Conservation (phyloP, 139 green algal genomes). For the Coelastrella sp. region DNA sequence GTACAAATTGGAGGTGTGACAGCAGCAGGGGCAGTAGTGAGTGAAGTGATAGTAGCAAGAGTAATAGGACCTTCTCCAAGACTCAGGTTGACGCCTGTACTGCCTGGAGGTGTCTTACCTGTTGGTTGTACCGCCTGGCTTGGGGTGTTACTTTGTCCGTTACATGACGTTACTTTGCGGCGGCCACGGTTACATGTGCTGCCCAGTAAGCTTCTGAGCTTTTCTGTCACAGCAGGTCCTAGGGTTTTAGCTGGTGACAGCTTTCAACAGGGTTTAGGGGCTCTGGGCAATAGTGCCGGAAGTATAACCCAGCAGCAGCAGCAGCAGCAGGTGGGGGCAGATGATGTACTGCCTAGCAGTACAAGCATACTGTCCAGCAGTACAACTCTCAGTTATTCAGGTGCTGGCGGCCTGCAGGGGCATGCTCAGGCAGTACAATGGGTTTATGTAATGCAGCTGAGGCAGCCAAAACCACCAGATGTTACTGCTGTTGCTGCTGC, state of each 20-base stretch:
- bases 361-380: neutral
- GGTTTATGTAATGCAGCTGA: slow-evolving; percentile 12
- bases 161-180: slow-evolving; percentile 51
- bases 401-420: neutral
- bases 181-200: slow-evolving; percentile 17
- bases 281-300: neutral
- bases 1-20: slow-evolving; percentile 26
- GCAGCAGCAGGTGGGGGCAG: neutral
- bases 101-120: slow-evolving; percentile 9
- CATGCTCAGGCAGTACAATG: neutral
- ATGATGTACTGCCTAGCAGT: neutral
- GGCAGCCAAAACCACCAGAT: neutral
- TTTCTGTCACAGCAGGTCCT: slow-evolving; percentile 4
- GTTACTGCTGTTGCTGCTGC: slow-evolving; percentile 4
- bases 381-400: neutral
- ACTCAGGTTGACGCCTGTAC: slow-evolving; percentile 6
- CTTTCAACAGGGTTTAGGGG: neutral
- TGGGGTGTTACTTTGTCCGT: slow-evolving; percentile 54
- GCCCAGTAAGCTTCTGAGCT: slow-evolving; percentile 9
- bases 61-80: slow-evolving; percentile 17
- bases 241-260: neutral
- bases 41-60: slow-evolving; percentile 30
- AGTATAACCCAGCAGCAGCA: slow-evolving; percentile 27
- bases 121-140: slow-evolving; percentile 57
- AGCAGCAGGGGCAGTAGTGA: neutral